Percentiles rank a stretch among this genome's conserved stretches.
These are phyloP conservation scores for Candida neerlandica DNA, from an alignment of 1,139 yeast genomes.

Conservation along the genomic window DNA sequence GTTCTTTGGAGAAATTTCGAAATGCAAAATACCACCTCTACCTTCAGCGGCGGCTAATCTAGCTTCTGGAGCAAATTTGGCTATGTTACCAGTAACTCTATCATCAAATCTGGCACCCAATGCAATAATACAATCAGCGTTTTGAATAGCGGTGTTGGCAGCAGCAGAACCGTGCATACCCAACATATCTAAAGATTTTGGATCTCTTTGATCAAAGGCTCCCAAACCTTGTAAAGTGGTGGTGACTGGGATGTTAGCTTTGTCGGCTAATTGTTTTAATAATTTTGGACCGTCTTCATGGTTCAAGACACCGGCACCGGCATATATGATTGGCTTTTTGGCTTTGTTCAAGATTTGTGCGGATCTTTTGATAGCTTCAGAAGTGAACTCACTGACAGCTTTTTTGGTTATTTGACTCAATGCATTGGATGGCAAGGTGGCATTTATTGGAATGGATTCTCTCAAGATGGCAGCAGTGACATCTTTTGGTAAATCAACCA, in stretches of 20 bases:
- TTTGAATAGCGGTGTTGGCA: constrained; percentile 92
- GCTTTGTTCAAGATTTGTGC: constrained; percentile 80
- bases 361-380: constrained; percentile 73
- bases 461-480: constrained; percentile 91
- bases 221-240: constrained; percentile 95
- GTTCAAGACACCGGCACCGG: constrained; percentile 88
- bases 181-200: constrained; percentile 89
- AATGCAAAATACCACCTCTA: constrained; percentile 95
- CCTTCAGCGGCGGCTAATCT: constrained; percentile 82
- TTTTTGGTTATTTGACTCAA: constrained; percentile 69
- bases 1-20: constrained; percentile 94
- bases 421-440: constrained; percentile 84
- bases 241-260: constrained; percentile 92
- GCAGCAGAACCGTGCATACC: constrained; percentile 99
- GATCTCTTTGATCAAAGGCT: constrained; percentile 89
- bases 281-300: constrained; percentile 78
- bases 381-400: constrained; percentile 75
- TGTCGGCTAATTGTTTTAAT: constrained; percentile 83
- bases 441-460: constrained; percentile 81
- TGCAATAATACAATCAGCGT: constrained; percentile 90
- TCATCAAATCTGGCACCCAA: constrained; percentile 98
- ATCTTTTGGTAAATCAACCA: constrained; percentile 96
- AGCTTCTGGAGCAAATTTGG: constrained; percentile 93
- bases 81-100: constrained; percentile 87
- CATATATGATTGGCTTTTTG: constrained; percentile 85